Percentiles rank a stretch among this genome's conserved stretches.
These are phyloP conservation scores for Pichia insulana DNA, from an alignment of 805 yeast species.

Conservation along the genomic window DNA sequence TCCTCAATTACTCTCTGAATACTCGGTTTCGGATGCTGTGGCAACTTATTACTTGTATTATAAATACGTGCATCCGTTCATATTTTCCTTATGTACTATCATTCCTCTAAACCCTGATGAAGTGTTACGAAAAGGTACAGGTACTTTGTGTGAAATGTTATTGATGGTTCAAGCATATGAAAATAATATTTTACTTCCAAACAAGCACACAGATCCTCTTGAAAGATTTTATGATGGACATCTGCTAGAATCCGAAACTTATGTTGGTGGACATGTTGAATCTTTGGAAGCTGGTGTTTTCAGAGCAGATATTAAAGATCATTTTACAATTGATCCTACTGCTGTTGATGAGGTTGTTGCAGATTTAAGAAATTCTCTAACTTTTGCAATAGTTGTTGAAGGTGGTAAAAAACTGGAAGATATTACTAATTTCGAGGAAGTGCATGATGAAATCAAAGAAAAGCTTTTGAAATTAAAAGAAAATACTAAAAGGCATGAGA, in stretches of 20 bases:
- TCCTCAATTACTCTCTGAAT: constrained; percentile 89
- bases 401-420: constrained; percentile 64
- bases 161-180: constrained; percentile 93
- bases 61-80: constrained; percentile 95
- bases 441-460: constrained; percentile 47
- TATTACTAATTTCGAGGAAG: constrained; percentile 71
- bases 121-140: constrained; percentile 92
- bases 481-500: constrained; percentile 59
- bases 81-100: constrained; percentile 90
- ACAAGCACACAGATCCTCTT: constrained; percentile 88
- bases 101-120: constrained; percentile 96
- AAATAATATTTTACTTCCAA: constrained; percentile 71
- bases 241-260: constrained; percentile 87
- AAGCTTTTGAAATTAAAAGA: constrained; percentile 50
- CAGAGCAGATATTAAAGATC: constrained; percentile 71
- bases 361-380: constrained; percentile 68
- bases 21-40: constrained; percentile 98
- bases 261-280: constrained; percentile 98
- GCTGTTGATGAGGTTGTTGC: constrained; percentile 72
- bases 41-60: constrained; percentile 94
- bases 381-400: constrained; percentile 79
- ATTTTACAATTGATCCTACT: constrained; percentile 71
- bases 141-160: constrained; percentile 96
- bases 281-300: constrained; percentile 97
- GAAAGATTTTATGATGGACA: constrained; percentile 95